phyloP scores from a whole-genome alignment of 768 basidiomycete genomes.

The Sarcodon sp. region DNA sequence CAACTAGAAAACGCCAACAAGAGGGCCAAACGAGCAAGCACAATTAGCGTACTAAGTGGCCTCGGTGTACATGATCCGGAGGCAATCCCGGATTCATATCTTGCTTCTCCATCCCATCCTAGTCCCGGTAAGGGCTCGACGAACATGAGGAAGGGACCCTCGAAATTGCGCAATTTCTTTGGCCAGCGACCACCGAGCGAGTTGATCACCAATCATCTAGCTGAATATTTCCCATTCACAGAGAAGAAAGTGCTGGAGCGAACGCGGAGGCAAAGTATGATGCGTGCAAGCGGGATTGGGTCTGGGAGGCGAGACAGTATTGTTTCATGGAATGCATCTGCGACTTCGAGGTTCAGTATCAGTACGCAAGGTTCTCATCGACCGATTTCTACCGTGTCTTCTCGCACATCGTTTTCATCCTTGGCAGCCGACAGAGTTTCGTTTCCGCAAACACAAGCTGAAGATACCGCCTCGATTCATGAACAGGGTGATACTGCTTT shows the following conservation, averaged over 20 bases:
- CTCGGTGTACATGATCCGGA: slow-evolving; percentile 52
- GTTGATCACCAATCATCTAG: slow-evolving; percentile 87
- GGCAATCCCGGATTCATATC: slow-evolving; percentile 42
- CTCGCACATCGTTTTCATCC: not conserved
- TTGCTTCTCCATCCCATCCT: slow-evolving; percentile 13
- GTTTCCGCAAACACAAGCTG: not conserved
- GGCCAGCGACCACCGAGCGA: slow-evolving; percentile 97
- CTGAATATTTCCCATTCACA: slow-evolving; percentile 90
- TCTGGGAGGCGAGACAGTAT: slow-evolving; percentile 34
- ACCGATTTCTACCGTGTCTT: slow-evolving; percentile 18
- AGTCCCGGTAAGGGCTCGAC: slow-evolving; percentile 17
- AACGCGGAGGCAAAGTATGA: slow-evolving; percentile 83
- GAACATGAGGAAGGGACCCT: slow-evolving; percentile 29
- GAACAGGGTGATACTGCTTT: not conserved
- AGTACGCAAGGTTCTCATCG: slow-evolving; percentile 37
- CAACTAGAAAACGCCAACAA: slow-evolving; percentile 14
- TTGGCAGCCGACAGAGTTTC: not conserved
- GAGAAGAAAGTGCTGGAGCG: slow-evolving; percentile 87
- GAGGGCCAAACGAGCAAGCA: slow-evolving; percentile 83
- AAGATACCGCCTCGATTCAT: not conserved
- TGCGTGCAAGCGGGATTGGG: slow-evolving; percentile 40
- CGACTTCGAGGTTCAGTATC: slow-evolving; percentile 47
- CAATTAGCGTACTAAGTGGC: slow-evolving; percentile 87
- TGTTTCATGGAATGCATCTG: slow-evolving; percentile 30
- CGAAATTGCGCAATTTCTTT: slow-evolving; percentile 89